Evolutionary conservation across 164 flowering plant genomes (phyloP).

Genomic region (Litsea cubeba): DNA sequence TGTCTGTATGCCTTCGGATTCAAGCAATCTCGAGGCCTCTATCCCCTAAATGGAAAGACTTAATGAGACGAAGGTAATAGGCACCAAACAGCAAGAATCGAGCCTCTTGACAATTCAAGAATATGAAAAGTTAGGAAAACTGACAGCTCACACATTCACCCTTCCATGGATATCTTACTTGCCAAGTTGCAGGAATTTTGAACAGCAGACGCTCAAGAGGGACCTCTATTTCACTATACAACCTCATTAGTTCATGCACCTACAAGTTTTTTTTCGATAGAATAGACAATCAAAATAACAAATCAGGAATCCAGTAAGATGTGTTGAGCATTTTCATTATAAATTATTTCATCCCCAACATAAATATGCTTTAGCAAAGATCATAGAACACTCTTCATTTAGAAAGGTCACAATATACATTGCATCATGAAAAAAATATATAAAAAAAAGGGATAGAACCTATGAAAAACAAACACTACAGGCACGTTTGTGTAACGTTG

Average conservation of each 20-base stretch:
- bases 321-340: no score
- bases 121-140: slow-evolving; percentile 2
- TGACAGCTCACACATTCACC: not conserved
- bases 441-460: no score
- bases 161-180: slow-evolving; percentile 41
- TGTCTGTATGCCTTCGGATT: slow-evolving; percentile 94
- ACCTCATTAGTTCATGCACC: slow-evolving; percentile 83
- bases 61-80: not conserved
- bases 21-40: slow-evolving; percentile 87
- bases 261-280: slow-evolving; percentile 16
- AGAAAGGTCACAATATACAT: no score
- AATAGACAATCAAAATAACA: no score
- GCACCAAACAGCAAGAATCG: no score
- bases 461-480: no score
- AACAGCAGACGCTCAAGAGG: slow-evolving; percentile 82
- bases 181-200: slow-evolving; percentile 99
- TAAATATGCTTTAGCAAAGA: no score
- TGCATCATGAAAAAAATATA: no score
- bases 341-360: no score
- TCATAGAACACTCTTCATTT: no score
- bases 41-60: slow-evolving; percentile 57
- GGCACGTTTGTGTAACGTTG: no score
- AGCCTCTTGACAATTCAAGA: not conserved
- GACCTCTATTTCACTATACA: slow-evolving; percentile 63
- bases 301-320: no score